Base-by-base conservation (phyloP, 768 basidiomycete genomes). In the Suillus bovinus region DNA sequence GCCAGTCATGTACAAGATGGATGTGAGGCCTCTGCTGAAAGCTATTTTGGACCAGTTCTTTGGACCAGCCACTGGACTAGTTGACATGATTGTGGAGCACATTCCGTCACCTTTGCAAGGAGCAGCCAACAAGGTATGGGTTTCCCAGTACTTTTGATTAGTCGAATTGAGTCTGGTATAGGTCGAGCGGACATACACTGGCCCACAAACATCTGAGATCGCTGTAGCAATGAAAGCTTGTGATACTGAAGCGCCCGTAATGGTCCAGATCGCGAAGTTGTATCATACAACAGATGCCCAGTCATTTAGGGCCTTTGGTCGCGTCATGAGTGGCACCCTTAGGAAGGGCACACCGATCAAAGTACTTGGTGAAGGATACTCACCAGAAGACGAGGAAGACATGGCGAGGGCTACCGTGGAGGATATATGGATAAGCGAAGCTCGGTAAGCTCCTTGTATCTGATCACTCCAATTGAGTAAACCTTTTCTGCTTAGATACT, bases 371-470 rank as follows among this genome's bases (percentile, higher is more conserved):
- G 97, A 99, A 73, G 94, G 94, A 0, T 99, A 96, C 74, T 96
- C 95, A 16, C 92, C 93, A n/a, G 96, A 98, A 70, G 97, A 99
- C 67, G 96, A 99, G 78, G 97, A 99, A 77, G 97, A 99, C 71
- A 96, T 98, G 94, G 84, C 91, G 74, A 88, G 86, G 64, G 87
- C 85, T 16, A 84, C 80, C 2, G 85, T 97, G 3, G 96, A 98
- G 67, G 89, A 90, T 64, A 79, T 99, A 20, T 93, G 94, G 93
- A 86, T 99, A 61, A 87, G 85, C 71, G 91, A 98, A 80, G 87
- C 96, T 17, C 83, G 96, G 92, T 96, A 64, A 64, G 83, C 70
- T 60, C 10, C 36, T 56, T 56, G 24, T 5, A 39, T 56, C 34
- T 24, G 3, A 41, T 27, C 11, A 17, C 20, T 54, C n/a, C 33